Conservation (phyloP, 2,329 filamentous ascomycete species). For the Botrytis hyacinthi region DNA sequence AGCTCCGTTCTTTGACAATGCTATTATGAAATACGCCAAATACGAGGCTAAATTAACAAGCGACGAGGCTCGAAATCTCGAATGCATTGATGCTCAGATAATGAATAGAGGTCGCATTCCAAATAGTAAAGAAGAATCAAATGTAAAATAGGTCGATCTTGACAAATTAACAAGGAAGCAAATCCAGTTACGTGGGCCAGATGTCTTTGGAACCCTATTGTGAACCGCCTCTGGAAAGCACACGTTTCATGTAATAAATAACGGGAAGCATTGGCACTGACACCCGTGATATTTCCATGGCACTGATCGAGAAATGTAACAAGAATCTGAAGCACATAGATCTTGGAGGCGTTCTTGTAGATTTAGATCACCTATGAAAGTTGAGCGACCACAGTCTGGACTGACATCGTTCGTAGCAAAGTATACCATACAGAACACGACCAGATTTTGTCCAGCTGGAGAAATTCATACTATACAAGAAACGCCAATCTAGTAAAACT, state of each 20-base stretch:
- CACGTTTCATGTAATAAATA: not conserved
- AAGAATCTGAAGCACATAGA: not conserved
- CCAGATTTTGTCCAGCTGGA: not conserved
- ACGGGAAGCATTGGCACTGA: not conserved
- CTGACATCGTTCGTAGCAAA: not conserved
- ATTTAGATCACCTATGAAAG: not conserved
- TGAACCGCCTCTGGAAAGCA: no score
- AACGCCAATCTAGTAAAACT: not conserved
- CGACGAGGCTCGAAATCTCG: not conserved
- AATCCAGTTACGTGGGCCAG: not conserved
- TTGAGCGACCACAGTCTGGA: not conserved
- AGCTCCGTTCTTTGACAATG: not conserved
- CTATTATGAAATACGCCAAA: not conserved
- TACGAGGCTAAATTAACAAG: not conserved
- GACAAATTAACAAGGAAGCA: not conserved
- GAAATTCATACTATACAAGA: not conserved
- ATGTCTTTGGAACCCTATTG: not conserved
- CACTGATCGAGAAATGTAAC: not conserved
- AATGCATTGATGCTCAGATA: not conserved
- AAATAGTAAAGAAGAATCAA: not conserved
- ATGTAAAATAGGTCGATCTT: not conserved
- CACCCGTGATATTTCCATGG: not conserved
- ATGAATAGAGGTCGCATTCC: not conserved
- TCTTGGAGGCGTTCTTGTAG: not conserved
- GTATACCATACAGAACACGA: not conserved